Evolutionary conservation across 2,329 filamentous ascomycete species (phyloP).

Genomic region (Ophiostoma australiae): DNA sequence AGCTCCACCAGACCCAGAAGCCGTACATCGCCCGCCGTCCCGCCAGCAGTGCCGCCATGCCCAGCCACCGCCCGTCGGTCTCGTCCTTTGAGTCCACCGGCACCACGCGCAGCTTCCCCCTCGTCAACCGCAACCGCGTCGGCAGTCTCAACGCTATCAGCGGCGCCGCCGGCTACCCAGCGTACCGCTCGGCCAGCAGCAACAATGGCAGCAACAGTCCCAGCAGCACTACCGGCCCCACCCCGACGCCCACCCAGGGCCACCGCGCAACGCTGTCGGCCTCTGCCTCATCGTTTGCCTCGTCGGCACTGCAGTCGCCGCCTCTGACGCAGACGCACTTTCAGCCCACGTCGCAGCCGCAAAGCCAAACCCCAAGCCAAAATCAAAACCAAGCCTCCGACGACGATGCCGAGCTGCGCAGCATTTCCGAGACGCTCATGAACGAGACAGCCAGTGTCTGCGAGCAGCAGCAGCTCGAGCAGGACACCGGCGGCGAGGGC

Average conservation of each 20-base stretch:
- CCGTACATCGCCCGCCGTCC: constrained; percentile 37
- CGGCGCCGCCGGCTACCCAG: constrained; percentile 35
- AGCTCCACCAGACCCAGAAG: constrained; percentile 25
- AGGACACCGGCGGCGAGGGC: neutral
- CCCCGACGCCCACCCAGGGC: neutral
- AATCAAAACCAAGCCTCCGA: neutral
- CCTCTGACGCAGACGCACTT: neutral
- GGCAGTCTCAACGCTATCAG: constrained; percentile 18
- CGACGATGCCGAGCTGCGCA: constrained; percentile 46
- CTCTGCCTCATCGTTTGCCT: neutral
- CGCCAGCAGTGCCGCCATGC: constrained; percentile 38
- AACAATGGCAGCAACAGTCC: constrained; percentile 15
- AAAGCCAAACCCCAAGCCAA: neutral
- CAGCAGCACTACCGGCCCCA: neutral
- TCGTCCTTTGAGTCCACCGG: constrained; percentile 55
- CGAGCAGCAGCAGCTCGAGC: constrained; percentile 30
- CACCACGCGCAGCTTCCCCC: constrained; percentile 58
- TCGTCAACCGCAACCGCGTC: constrained; percentile 38
- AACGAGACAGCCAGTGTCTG: constrained; percentile 44
- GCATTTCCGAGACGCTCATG: constrained; percentile 46
- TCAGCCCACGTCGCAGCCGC: neutral
- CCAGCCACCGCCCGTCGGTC: constrained; percentile 50
- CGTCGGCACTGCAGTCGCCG: neutral
- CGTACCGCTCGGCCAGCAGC: constrained; percentile 36
- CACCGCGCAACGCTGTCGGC: constrained; percentile 1